Evolutionary conservation across 2,329 filamentous ascomycete genomes (phyloP), one percentile per base, ranked within the genome.

Genomic region (Aspergillus pseudoviridinutans): DNA sequence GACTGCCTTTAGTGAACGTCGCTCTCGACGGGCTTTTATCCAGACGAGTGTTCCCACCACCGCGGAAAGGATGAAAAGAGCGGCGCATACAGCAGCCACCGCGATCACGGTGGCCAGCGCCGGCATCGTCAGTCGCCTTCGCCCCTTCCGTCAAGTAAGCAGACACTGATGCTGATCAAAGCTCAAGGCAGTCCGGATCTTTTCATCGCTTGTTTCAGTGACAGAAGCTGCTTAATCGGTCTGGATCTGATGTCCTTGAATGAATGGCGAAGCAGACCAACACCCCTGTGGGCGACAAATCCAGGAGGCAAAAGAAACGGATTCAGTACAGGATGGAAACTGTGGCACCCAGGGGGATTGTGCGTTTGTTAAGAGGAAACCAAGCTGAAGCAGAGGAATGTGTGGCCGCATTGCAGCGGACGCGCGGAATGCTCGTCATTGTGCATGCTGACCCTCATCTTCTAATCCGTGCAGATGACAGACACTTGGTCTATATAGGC

Each of bases 21-120:
- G 67, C 22, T 72, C 67, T 54, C 72, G 71, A 55, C 72, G 70
- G 27, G 70, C 62, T 57, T 71, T 68, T 32, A 74, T 61, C 72
- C 72, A 75, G 25, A 72, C 64, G 7, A 74, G 63, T 27, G 72
- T 68, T 6, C 62, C 65, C 10, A 72, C 66, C 28, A 70, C 67
- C n/a, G 65, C 67, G 32, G 63, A 60, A 27, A 73, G 68, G 44
- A 75, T 63, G 53, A 74, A 71, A 27, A 74, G 57, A 51, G 67
- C 70, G 28, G 69, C 70, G 56, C 65, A 69, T 50, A 65, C 68
- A 51, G 72, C 71, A 58, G 71, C 69, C 54, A 74, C 68, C 50
- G 73, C 73, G 42, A 75, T 67, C 42, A 72, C 64, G 17, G 68
- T 63, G 35, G 66, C 69, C 54, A 73, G 59, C 50, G 65, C 62